Conservation (phyloP, 2,329 filamentous ascomycete species). For the Aotearoamyces nothofagi region DNA sequence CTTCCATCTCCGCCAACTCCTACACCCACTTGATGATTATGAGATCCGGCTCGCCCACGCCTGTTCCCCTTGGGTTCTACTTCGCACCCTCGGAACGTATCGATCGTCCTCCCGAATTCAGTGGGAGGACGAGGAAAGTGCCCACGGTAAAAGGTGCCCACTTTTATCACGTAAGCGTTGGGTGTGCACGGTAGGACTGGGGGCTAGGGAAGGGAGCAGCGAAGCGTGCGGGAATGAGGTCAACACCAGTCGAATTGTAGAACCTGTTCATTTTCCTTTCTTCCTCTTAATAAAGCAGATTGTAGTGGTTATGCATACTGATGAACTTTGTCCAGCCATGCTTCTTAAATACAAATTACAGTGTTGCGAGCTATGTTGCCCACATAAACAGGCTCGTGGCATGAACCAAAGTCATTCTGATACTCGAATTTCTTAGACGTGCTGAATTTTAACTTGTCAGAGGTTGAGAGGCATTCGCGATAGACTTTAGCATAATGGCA, state of each 20-base stretch:
- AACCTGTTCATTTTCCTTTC: conserved; percentile 24
- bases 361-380: conserved; percentile 26
- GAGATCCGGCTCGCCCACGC: conserved; percentile 24
- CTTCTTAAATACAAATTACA: conserved; percentile 31
- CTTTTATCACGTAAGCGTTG: too few relatives aligned
- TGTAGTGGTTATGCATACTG: conserved; percentile 37
- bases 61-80: conserved; percentile 7
- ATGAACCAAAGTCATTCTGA: too few relatives aligned
- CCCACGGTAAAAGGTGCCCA: conserved; percentile 14
- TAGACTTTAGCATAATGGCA: too few relatives aligned
- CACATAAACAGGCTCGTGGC: too few relatives aligned
- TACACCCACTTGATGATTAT: conserved; percentile 35
- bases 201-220: too few relatives aligned
- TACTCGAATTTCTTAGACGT: too few relatives aligned
- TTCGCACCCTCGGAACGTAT: conserved; percentile 8
- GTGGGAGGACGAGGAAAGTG: conserved; percentile 10
- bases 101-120: conserved; percentile 1
- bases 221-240: conserved; percentile 16
- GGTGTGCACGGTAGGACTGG: too few relatives aligned
- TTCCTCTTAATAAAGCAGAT: conserved; percentile 39
- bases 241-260: conserved; percentile 23
- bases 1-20: conserved; percentile 35
- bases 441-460: too few relatives aligned
- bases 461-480: too few relatives aligned
- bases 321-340: conserved; percentile 36